Conservation (phyloP, 1,139 yeast species). For the Hansenula anomala region DNA sequence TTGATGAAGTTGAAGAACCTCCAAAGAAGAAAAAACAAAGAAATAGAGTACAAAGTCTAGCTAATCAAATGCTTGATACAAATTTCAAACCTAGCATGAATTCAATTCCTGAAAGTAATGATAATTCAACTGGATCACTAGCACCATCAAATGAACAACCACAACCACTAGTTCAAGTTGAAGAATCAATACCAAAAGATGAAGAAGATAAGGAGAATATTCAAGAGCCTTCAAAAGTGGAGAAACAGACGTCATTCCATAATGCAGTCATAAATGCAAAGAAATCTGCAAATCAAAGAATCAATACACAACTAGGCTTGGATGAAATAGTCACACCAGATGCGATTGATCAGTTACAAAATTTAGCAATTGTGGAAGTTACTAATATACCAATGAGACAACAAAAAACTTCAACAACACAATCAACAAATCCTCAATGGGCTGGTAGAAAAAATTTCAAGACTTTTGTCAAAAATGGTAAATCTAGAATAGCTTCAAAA, state of each 20-base stretch:
- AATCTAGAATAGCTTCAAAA: slow-evolving; percentile 5
- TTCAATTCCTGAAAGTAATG: neutral
- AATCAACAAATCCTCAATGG: slow-evolving; percentile 19
- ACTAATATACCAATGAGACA: slow-evolving; percentile 12
- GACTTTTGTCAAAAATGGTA: slow-evolving; percentile 25
- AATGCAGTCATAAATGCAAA: slow-evolving; percentile 25
- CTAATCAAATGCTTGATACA: slow-evolving; percentile 5
- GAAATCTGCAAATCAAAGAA: slow-evolving; percentile 26
- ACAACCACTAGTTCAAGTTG: too few relatives aligned
- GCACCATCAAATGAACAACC: neutral
- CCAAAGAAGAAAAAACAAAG: slow-evolving; percentile 10
- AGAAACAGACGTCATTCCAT: slow-evolving; percentile 9
- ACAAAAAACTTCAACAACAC: neutral
- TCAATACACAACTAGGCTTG: slow-evolving; percentile 24
- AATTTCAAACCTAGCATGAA: neutral
- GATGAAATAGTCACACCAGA: slow-evolving; percentile 25
- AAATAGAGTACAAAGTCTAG: slow-evolving; percentile 8
- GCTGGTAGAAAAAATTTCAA: slow-evolving; percentile 30
- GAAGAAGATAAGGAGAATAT: neutral
- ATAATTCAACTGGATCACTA: neutral
- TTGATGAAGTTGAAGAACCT: neutral
- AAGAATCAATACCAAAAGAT: neutral
- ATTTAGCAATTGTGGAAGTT: slow-evolving; percentile 28
- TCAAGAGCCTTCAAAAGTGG: neutral
- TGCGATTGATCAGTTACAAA: slow-evolving; percentile 23